A percentile compares a stretch with the other conserved stretches of the same genome.
Conservation (phyloP, 1,284 basidiomycete genomes). For the Pascua guehoae region DNA sequence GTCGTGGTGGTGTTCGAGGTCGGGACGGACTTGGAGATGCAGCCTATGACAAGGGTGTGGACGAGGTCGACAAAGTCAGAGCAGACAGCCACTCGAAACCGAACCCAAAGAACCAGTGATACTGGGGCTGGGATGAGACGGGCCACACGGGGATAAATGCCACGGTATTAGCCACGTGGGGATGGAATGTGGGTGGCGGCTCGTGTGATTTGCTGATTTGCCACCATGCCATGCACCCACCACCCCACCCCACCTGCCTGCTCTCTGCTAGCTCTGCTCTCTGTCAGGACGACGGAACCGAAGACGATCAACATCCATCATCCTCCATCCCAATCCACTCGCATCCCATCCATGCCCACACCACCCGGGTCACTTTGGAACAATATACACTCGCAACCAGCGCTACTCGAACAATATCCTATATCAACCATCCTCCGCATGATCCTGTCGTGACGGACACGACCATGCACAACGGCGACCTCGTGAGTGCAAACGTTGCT, state of each 20-base stretch:
- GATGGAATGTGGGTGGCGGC: too few species aligned
- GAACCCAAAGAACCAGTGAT: neutral
- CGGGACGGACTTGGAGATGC: too few species aligned
- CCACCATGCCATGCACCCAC: neutral
- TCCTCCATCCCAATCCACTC: too few species aligned
- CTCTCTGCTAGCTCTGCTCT: too few species aligned
- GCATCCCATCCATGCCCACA: too few species aligned
- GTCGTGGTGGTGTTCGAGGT: neutral
- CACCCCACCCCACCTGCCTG: too few species aligned
- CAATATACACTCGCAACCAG: neutral
- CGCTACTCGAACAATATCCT: neutral
- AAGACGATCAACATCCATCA: too few species aligned
- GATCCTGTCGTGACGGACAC: too few species aligned
- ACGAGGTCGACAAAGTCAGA: neutral
- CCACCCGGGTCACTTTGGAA: too few species aligned
- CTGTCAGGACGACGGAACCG: too few species aligned
- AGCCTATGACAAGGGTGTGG: neutral
- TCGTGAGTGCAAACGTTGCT: conserved; percentile 3
- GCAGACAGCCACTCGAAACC: neutral
- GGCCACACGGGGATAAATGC: too few species aligned
- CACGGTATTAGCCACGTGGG: too few species aligned
- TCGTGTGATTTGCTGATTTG: neutral
- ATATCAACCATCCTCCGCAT: neutral
- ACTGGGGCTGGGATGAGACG: neutral
- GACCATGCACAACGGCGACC: conserved; percentile 12